phyloP scores from a whole-genome alignment of 2,329 filamentous ascomycete species.

The Stemphylium vesicarium region DNA sequence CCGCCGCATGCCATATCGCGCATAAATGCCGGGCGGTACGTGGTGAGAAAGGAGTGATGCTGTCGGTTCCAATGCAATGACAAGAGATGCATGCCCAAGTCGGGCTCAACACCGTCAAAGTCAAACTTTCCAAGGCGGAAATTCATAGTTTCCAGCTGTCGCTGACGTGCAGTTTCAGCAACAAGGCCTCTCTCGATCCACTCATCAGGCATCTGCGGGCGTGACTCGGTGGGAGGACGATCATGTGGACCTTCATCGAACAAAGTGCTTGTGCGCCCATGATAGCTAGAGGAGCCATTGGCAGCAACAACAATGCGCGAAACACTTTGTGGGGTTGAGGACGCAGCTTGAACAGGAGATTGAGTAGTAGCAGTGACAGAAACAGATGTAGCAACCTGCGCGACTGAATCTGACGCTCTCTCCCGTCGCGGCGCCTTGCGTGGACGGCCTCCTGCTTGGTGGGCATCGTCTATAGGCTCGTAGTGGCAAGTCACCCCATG shows the following conservation, averaged over 20 bases:
- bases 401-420: not conserved
- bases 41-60: conserved; percentile 57
- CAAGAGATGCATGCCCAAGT: conserved; percentile 60
- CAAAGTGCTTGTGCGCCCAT: conserved; percentile 58
- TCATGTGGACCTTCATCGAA: conserved; percentile 52
- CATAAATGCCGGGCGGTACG: conserved; percentile 58
- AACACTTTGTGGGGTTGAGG: conserved; percentile 34
- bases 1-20: conserved; percentile 59
- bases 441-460: conserved; percentile 20
- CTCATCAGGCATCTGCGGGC: conserved; percentile 38
- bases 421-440: conserved; percentile 24
- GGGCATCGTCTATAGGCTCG: conserved; percentile 43
- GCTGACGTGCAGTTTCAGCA: conserved; percentile 56
- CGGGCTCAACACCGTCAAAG: conserved; percentile 62
- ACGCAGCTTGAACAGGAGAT: not conserved
- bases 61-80: conserved; percentile 62
- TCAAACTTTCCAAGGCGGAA: conserved; percentile 56
- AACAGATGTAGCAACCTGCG: not conserved
- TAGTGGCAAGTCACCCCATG: conserved; percentile 56
- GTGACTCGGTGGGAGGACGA: conserved; percentile 21
- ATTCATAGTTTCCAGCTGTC: conserved; percentile 60
- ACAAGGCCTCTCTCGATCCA: conserved; percentile 56
- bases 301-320: conserved; percentile 51
- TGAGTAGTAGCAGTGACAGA: not conserved
- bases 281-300: conserved; percentile 54